These are phyloP conservation scores for Zostera marina DNA, from an alignment of 116 monocot species.

Conservation along the genomic window DNA sequence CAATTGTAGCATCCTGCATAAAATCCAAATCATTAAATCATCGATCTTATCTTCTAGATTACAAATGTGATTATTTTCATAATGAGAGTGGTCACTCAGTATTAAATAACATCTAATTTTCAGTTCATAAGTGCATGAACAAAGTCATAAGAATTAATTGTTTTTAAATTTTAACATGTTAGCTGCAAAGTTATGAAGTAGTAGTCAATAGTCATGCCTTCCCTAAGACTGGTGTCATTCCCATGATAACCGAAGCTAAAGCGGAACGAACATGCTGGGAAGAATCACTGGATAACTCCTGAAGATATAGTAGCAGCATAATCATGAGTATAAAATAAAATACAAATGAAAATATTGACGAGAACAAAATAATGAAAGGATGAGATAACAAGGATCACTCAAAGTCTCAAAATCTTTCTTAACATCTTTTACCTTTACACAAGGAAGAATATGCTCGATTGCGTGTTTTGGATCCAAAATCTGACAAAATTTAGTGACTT, in stretches of 20 bases:
- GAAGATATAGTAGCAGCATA: neutral
- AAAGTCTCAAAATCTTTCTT: neutral
- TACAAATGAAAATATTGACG: neutral
- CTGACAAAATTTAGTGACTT: slow-evolving; percentile 65
- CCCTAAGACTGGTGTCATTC: slow-evolving; percentile 23
- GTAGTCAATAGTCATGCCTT: slow-evolving; percentile 8
- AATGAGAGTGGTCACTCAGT: neutral
- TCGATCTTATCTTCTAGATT: neutral
- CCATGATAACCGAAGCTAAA: slow-evolving; percentile 24
- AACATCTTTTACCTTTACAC: slow-evolving; percentile 16
- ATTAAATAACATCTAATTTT: no score
- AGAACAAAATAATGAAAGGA: neutral
- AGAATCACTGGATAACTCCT: slow-evolving; percentile 20
- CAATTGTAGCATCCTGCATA: slow-evolving; percentile 18
- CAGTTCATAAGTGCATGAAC: neutral
- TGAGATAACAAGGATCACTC: neutral
- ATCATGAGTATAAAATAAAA: neutral
- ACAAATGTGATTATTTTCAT: neutral
- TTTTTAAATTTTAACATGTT: no score
- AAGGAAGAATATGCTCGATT: slow-evolving; percentile 40
- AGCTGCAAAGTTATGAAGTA: neutral
- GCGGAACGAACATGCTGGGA: slow-evolving; percentile 25
- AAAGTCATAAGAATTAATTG: neutral
- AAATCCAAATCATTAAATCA: neutral
- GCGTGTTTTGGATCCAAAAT: slow-evolving; percentile 46